Evolutionary conservation across 805 yeast genomes (phyloP).

Genomic region (Starmera caribaea): DNA sequence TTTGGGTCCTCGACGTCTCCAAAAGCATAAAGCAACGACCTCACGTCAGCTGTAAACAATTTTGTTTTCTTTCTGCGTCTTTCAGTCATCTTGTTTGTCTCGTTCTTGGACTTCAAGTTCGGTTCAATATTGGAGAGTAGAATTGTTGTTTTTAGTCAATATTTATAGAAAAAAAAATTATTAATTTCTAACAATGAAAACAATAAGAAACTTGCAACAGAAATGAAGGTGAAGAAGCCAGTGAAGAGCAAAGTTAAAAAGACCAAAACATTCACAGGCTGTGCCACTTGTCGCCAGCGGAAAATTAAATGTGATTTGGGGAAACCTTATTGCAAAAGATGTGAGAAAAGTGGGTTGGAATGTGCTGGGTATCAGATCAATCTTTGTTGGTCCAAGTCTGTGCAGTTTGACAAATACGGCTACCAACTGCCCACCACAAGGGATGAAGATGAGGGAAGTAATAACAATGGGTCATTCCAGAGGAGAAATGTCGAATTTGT

Average conservation of each 20-base stretch:
- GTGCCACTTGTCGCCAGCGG: conserved; percentile 77
- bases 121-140: too few species aligned
- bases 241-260: conserved; percentile 20
- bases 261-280: conserved; percentile 75
- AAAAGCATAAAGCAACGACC: conserved; percentile 56
- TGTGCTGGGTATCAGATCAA: conserved; percentile 84
- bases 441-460: conserved; percentile 32
- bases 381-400: conserved; percentile 61
- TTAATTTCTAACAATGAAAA: too few species aligned
- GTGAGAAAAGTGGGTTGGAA: conserved; percentile 52
- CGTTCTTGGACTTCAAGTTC: too few species aligned
- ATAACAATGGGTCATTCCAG: conserved; percentile 29
- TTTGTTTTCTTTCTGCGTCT: conserved; percentile 29
- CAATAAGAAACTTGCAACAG: too few species aligned
- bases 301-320: conserved; percentile 74
- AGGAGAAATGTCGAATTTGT: conserved; percentile 70
- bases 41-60: conserved; percentile 40
- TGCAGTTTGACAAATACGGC: conserved; percentile 39
- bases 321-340: conserved; percentile 63
- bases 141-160: too few species aligned
- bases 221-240: not conserved
- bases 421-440: conserved; percentile 16
- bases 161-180: too few species aligned
- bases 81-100: conserved; percentile 2
- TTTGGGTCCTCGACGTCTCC: conserved; percentile 67